These are phyloP conservation scores for Nigrograna mackinnonii DNA, from an alignment of 2,329 filamentous ascomycete genomes.

Conservation along the genomic window DNA sequence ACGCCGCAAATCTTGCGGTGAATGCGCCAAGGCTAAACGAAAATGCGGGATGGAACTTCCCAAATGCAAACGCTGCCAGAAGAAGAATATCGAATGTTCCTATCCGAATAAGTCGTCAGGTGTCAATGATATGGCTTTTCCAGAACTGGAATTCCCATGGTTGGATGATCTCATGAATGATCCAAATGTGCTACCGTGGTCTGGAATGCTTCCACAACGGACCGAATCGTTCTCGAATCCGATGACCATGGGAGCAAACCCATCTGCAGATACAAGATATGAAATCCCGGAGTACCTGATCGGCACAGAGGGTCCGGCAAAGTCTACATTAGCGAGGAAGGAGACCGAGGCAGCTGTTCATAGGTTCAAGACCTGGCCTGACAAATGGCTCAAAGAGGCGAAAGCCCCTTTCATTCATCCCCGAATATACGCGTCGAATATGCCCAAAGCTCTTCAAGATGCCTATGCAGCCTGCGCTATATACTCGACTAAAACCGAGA, in stretches of 20 bases:
- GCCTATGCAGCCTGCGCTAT: constrained; percentile 17
- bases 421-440: constrained; percentile 7
- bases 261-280: not conserved
- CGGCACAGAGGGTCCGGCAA: not conserved
- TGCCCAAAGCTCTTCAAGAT: constrained; percentile 13
- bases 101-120: constrained; percentile 7
- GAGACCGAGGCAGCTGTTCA: constrained; percentile 18
- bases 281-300: constrained; percentile 1
- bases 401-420: constrained; percentile 17
- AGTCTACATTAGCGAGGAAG: constrained; percentile 7
- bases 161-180: constrained; percentile 16
- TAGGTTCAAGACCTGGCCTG: constrained; percentile 18
- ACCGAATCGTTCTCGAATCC: constrained; percentile 1
- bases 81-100: constrained; percentile 11
- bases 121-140: constrained; percentile 6
- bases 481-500: constrained; percentile 9
- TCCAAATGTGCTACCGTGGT: constrained; percentile 13
- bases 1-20: constrained; percentile 12
- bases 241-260: constrained; percentile 2
- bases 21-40: constrained; percentile 12
- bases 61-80: constrained; percentile 11
- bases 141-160: constrained; percentile 20
- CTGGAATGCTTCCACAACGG: constrained; percentile 9
- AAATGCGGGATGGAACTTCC: constrained; percentile 12
- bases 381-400: constrained; percentile 16